Base-by-base conservation (phyloP, 495 filamentous ascomycete species). In the Cercophora samala region DNA sequence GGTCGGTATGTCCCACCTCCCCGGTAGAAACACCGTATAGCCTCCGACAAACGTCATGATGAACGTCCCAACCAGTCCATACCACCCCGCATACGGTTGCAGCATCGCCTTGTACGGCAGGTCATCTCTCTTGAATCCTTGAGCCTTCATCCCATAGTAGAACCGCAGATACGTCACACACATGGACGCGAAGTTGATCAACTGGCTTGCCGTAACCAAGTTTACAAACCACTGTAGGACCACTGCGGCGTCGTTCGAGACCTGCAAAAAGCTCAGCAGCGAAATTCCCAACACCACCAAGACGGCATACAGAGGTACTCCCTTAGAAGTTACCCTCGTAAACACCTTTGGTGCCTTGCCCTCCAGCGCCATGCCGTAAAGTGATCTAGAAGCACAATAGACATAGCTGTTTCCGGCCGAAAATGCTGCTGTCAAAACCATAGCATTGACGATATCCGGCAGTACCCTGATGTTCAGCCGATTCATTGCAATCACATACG, bases 401-500 rank as follows among this genome's bases (percentile, higher is more conserved):
- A 91, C 87, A 75, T 93, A 94, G 58, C 89, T 90, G 75, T 96
- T 96, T 2, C 92, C 92, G 0, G 92, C 91, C 21, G 89, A 92
- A 75, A 94, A 93, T 17, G 89, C 89, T 21, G 88, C 86, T 0
- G 88, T 90, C 15, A 95, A 68, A 64, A 95, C 78, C 68, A 93
- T 82, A 13, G 90, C 91, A 77, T 95, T 96, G 69, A 93, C 88
- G 64, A 96, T 87, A 71, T 93, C 83, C 1, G 92, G 91, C 3
- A 95, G 79, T 18, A 89, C 78, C 3, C 79, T 77, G 70, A 95
- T 88, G 0, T 81, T 77, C 63, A 94, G 78, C 22, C 91, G 84
- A 72, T 89, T 84, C 92, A 96, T 95, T 18, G 91, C 90, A 68
- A 96, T 86, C n/a, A 96, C 91, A 76, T 94, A 94, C 0, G 91